Base-by-base conservation (phyloP, 352 stramenopile species). In the Globisporangium mamillatum region DNA sequence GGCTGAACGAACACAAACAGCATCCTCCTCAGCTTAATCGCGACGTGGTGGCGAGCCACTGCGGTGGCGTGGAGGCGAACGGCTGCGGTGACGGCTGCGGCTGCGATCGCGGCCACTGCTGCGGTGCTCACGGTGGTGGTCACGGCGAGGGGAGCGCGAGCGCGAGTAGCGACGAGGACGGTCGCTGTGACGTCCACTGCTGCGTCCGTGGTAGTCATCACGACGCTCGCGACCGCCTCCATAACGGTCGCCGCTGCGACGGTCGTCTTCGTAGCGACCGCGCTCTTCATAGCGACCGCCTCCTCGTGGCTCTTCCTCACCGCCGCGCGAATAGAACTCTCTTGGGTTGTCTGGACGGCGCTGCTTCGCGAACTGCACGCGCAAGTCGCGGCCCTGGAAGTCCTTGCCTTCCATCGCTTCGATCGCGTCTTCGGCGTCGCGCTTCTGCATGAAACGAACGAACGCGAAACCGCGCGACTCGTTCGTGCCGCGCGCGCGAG, bases 391-490 rank as follows among this genome's bases (percentile, higher is more conserved):
- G 63, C 81, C 85, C 65, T 91, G 82, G 73, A 89, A 91, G 14
- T 91, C 80, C 69, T 88, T 78, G 54, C 78, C 80, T 60, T 94
- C 81, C 78, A 91, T 88, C 61, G 63, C 84, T 20, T 86, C 81
- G 62, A 97, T 92, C 29, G 90, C 90, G 68, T 96, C 88, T 52
- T 97, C 90, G 6, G 90, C 90, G 60, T 97, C 90, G 29, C 89
- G 82, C 74, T 94, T 92, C 70, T 95, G 80, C 68, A 94, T 66
- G 72, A 93, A 97, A 12, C 88, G 84, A 52, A 97, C 90, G 74
- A 97, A 97, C 46, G 88, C 88, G 56, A 93, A 95, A 20, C 84
- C 84, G 60, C 80, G 80, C 68, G 85, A 90, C 74, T 96, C 91
- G 64, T 84, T 92, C 52, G 87, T 90, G 54, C 73, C 72, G 59